These are phyloP conservation scores for Theileria sp. DNA, from an alignment of 169 alveolate species.

Conservation along the genomic window DNA sequence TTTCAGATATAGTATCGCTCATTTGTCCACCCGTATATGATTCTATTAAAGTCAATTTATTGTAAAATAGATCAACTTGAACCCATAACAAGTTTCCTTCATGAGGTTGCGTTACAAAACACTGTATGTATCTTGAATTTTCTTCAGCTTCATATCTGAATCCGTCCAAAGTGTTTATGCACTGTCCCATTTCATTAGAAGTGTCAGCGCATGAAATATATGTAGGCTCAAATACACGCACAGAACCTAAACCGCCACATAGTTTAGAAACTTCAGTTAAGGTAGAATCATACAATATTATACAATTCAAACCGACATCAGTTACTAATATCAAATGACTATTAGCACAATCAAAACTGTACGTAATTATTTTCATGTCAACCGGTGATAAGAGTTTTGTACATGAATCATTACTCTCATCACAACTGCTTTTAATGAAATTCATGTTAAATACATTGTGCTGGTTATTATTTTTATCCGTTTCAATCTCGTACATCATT, in stretches of 20 bases:
- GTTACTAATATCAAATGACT: constrained; percentile 32
- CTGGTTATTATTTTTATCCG: neutral
- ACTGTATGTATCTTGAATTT: neutral
- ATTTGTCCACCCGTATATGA: constrained; percentile 31
- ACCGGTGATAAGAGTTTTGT: constrained; percentile 28
- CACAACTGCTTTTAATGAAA: neutral
- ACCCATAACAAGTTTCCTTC: constrained; percentile 47
- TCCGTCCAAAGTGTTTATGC: constrained; percentile 26
- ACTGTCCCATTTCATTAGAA: constrained; percentile 24
- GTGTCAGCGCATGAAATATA: constrained; percentile 36
- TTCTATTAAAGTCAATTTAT: constrained; percentile 14
- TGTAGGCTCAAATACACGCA: constrained; percentile 38
- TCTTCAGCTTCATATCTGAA: neutral
- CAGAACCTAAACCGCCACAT: constrained; percentile 10
- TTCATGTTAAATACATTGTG: neutral
- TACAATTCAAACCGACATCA: constrained; percentile 45
- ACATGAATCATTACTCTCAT: constrained; percentile 13
- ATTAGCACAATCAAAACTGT: constrained; percentile 18
- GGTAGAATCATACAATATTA: constrained; percentile 22
- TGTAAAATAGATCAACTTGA: constrained; percentile 12
- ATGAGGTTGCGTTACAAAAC: constrained; percentile 54
- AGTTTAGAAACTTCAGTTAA: constrained; percentile 21
- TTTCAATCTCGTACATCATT: constrained; percentile 11
- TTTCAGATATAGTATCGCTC: neutral
- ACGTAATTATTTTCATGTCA: constrained; percentile 56